Base-by-base conservation (phyloP, 164 flowering plant species). In the Sedum album region DNA sequence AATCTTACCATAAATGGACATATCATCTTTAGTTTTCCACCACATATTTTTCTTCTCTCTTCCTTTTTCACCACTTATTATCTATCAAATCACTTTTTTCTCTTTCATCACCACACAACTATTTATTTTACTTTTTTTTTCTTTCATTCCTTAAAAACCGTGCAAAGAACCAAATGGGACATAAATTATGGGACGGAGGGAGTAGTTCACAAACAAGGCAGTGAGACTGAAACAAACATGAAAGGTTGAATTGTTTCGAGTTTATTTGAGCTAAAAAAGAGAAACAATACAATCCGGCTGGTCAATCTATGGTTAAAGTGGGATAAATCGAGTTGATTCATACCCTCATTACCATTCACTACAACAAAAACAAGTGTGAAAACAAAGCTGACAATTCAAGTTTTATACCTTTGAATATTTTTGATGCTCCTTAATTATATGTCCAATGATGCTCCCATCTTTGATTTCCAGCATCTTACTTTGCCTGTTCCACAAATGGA, bases 401-500 rank as follows among this genome's bases (percentile, higher is more conserved):
- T 21, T 53, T 23, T 23, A 53, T 53, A 53, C 60, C 60, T 53
- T 8, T 23, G 28, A 25, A 23, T 51, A 7, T 20, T 83, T 85
- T 76, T 86, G 87, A 26, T 64, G 71, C 49, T 76, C 78, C n/a
- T 62, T 73, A 72, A 79, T 53, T 55, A 88, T 42, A 23, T 31
- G 71, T 68, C 73, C 48, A 20, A 91, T 74, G n/a, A 93, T 76
- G 74, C 98, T 93, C 39, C 97, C 96, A 61, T 82, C 73, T 71
- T 89, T 86, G 60, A 85, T 76, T 74, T 72, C 46, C 31, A 88
- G 51, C 66, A 55, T 69, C 57, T 80, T 82, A 66, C 93, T 91
- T 69, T 86, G 84, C 65, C 82, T 86, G 74, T 93, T 93, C 98
- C 98, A 91, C 35, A 91, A 68, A 67, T 91, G 97, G 41, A 93